phyloP scores from a whole-genome alignment of 495 filamentous ascomycete genomes.

The Penicillium bovifimosum region DNA sequence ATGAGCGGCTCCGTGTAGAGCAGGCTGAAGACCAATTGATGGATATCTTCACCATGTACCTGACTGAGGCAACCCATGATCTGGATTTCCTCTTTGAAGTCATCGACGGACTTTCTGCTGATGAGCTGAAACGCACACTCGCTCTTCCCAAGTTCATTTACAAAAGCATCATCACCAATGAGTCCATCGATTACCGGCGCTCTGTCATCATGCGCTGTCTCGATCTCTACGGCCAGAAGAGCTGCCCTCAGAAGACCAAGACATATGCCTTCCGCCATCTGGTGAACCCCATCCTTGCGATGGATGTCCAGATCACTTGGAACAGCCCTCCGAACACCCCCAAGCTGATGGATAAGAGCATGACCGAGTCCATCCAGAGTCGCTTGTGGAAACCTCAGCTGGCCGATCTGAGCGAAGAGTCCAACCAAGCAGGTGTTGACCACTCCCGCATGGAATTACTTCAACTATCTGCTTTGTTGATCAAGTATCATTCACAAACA shows the following conservation, averaged over 20 bases:
- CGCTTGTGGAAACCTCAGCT: constrained; percentile 92
- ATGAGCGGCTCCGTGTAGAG: constrained; percentile 76
- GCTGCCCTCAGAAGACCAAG: constrained; percentile 78
- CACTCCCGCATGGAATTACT: constrained; percentile 94
- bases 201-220: constrained; percentile 79
- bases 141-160: constrained; percentile 80
- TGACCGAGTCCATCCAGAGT: constrained; percentile 86
- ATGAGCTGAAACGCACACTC: constrained; percentile 73
- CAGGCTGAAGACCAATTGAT: constrained; percentile 88
- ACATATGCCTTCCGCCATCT: constrained; percentile 88
- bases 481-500: constrained; percentile 84
- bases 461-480: constrained; percentile 86
- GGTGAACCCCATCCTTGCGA: constrained; percentile 93
- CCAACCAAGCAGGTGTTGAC: constrained; percentile 79
- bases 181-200: constrained; percentile 85
- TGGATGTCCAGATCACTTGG: constrained; percentile 74
- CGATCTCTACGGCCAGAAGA: constrained; percentile 75
- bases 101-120: constrained; percentile 75
- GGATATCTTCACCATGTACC: constrained; percentile 73
- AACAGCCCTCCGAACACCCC: constrained; percentile 53
- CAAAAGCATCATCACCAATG: constrained; percentile 70
- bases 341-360: constrained; percentile 76
- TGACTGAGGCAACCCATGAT: constrained; percentile 69
- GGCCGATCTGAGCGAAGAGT: constrained; percentile 78
- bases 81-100: constrained; percentile 84